These are phyloP conservation scores for Aspergillus candidus DNA, from an alignment of 2,329 filamentous ascomycete species.

Conservation along the genomic window DNA sequence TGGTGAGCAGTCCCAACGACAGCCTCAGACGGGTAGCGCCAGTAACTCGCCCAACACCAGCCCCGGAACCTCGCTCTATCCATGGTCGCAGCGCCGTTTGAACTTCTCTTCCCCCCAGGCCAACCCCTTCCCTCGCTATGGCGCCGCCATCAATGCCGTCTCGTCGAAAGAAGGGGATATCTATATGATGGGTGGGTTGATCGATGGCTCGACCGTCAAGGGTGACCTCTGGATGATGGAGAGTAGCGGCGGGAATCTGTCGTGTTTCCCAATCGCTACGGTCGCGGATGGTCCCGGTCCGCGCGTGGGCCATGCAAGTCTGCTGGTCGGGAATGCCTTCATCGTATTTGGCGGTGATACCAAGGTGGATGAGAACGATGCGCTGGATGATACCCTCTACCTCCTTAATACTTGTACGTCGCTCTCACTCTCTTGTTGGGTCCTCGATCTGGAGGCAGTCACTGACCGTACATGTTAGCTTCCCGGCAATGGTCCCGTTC, in stretches of 20 bases:
- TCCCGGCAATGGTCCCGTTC: slow-evolving; percentile 97
- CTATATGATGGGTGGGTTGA: slow-evolving; percentile 94
- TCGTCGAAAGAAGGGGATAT: slow-evolving; percentile 96
- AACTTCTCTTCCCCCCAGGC: slow-evolving; percentile 76
- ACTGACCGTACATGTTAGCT: slow-evolving; percentile 48
- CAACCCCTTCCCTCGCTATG: slow-evolving; percentile 92
- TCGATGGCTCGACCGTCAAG: slow-evolving; percentile 92
- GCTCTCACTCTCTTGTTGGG: not conserved
- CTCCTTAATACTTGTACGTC: slow-evolving; percentile 91
- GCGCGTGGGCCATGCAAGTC: slow-evolving; percentile 85
- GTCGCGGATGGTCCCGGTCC: slow-evolving; percentile 92
- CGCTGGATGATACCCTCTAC: slow-evolving; percentile 91
- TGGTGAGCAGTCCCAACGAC: slow-evolving; percentile 23
- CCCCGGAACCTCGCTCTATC: slow-evolving; percentile 77
- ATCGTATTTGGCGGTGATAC: slow-evolving; percentile 99
- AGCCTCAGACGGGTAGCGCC: slow-evolving; percentile 49
- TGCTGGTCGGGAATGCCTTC: slow-evolving; percentile 95
- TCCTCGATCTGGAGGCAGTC: slow-evolving; percentile 11
- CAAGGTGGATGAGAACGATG: slow-evolving; percentile 87
- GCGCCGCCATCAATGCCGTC: slow-evolving; percentile 85
- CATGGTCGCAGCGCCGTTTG: slow-evolving; percentile 86
- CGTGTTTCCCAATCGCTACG: slow-evolving; percentile 86
- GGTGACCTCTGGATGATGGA: slow-evolving; percentile 98
- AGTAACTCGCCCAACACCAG: slow-evolving; percentile 43
- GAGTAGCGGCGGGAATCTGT: slow-evolving; percentile 70